Evolutionary conservation across 2,329 filamentous ascomycete species (phyloP).

Genomic region (Madurella fahalii): DNA sequence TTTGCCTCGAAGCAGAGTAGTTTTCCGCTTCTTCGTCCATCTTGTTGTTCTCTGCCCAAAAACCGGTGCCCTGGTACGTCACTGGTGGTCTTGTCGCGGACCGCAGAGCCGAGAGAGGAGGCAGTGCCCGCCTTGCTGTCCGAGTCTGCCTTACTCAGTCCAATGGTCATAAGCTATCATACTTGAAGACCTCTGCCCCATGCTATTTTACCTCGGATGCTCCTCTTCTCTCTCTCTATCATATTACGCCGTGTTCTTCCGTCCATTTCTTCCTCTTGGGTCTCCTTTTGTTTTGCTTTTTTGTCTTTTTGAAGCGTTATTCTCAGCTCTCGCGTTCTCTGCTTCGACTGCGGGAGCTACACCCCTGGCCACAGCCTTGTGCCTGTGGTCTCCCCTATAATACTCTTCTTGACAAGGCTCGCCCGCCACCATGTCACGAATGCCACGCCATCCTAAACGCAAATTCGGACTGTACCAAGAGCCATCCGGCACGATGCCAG

Average conservation of each 20-base stretch:
- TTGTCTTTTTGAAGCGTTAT: neutral
- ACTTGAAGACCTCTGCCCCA: neutral
- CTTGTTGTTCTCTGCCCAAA: neutral
- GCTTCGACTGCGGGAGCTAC: neutral
- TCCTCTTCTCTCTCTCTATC: neutral
- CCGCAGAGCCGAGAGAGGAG: neutral
- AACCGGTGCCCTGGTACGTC: neutral
- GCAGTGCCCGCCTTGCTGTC: neutral
- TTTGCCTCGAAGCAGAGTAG: no score
- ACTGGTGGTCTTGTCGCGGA: neutral
- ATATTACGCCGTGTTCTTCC: neutral
- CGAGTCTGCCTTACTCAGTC: constrained; percentile 1
- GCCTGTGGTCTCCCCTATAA: no score
- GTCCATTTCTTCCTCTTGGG: neutral
- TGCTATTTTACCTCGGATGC: neutral
- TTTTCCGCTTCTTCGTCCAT: no score
- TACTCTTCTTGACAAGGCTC: no score
- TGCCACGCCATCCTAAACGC: constrained; percentile 3
- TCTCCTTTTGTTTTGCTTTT: neutral
- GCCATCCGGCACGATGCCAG: neutral
- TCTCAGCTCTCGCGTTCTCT: neutral
- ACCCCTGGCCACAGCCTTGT: neutral
- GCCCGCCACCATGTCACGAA: neutral
- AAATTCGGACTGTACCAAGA: constrained; percentile 3
- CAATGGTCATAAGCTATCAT: neutral